Conservation (phyloP, 2,329 filamentous ascomycete species). For the Colletotrichum truncatum region DNA sequence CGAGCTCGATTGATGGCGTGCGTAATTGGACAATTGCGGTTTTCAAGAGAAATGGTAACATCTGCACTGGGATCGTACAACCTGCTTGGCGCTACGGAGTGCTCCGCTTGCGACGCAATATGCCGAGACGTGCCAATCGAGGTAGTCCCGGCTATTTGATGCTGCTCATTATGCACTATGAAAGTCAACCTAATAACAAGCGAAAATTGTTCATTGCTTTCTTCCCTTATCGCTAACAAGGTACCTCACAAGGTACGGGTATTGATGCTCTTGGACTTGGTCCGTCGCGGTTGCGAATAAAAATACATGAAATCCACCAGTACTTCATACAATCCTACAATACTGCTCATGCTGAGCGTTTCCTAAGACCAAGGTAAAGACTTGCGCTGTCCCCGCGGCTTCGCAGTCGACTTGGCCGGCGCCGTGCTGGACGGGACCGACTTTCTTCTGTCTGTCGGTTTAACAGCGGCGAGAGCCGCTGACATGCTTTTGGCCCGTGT, state of each 20-base stretch:
- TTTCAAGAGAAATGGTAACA: too few species aligned
- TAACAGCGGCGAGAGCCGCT: not conserved
- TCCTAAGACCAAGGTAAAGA: constrained; percentile 6
- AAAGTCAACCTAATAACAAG: too few species aligned
- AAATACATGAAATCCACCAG: not conserved
- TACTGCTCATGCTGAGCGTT: not conserved
- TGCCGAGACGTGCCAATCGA: too few species aligned
- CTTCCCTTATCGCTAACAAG: not conserved
- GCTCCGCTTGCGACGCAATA: too few species aligned
- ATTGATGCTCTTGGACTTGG: constrained; percentile 1
- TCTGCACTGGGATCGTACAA: too few species aligned
- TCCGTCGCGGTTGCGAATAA: too few species aligned
- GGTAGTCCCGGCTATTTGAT: too few species aligned
- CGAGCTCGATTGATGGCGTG: too few species aligned
- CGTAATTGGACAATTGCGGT: too few species aligned
- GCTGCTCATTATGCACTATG: too few species aligned
- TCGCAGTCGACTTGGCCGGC: not conserved
- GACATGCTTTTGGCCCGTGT: constrained; percentile 16
- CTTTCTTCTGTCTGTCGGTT: not conserved
- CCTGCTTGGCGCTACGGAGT: too few species aligned
- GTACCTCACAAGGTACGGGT: not conserved
- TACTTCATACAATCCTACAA: not conserved
- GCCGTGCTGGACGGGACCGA: not conserved
- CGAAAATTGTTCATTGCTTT: too few species aligned
- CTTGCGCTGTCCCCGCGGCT: not conserved